Conservation (phyloP, 108 stramenopile genomes). For the Licmophora abbreviata region DNA sequence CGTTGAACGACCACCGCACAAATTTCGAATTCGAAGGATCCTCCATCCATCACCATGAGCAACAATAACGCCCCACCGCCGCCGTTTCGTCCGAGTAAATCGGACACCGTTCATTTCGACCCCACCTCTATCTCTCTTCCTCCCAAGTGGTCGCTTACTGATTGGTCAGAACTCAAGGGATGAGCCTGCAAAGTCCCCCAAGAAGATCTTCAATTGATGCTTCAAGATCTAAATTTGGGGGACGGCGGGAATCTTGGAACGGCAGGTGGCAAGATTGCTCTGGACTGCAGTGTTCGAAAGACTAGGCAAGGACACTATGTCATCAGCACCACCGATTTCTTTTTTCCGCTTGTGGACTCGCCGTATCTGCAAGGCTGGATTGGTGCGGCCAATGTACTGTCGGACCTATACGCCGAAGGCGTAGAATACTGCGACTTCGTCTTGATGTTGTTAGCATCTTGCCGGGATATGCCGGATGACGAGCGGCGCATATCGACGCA, state of each 20-base stretch:
- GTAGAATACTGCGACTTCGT: constrained; percentile 73
- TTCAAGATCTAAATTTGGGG: constrained; percentile 47
- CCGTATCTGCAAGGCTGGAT: constrained; percentile 81
- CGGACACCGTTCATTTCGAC: constrained; percentile 62
- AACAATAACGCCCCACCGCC: too few species aligned
- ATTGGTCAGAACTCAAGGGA: constrained; percentile 70
- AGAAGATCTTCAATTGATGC: constrained; percentile 64
- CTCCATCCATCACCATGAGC: too few species aligned
- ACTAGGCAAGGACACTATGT: constrained; percentile 47
- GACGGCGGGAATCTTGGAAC: constrained; percentile 77
- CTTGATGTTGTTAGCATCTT: constrained; percentile 73
- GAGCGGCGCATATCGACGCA: constrained; percentile 70
- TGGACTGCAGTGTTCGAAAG: constrained; percentile 65
- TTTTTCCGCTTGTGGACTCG: constrained; percentile 79
- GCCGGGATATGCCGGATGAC: constrained; percentile 56
- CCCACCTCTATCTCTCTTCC: constrained; percentile 69
- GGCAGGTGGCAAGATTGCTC: constrained; percentile 56
- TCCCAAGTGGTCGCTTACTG: constrained; percentile 57
- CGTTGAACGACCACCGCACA: too few species aligned
- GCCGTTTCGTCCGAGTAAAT: too few species aligned
- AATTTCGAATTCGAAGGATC: too few species aligned
- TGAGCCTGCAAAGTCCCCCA: constrained; percentile 90
- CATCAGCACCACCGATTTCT: constrained; percentile 77
- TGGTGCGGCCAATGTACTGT: constrained; percentile 80
- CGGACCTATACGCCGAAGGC: constrained; percentile 81